These are phyloP conservation scores for Phyllosticta citrichinensis DNA, from an alignment of 2,329 filamentous ascomycete species.

Conservation along the genomic window DNA sequence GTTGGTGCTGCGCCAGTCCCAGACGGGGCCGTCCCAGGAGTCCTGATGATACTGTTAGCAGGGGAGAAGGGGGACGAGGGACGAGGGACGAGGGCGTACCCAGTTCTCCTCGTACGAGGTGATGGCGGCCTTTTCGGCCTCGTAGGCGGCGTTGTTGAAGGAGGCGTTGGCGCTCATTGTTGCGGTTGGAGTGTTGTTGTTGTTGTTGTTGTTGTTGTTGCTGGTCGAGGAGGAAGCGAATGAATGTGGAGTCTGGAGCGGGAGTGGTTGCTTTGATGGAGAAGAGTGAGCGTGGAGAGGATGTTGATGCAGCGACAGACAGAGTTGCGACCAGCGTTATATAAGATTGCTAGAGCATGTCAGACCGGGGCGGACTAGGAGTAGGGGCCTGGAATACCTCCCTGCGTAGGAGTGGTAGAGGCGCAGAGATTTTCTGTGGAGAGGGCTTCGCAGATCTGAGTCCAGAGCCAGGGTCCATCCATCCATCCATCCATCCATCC, in stretches of 20 bases:
- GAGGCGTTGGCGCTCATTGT: constrained; percentile 10
- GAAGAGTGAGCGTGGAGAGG: constrained; percentile 68
- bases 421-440: constrained; percentile 11
- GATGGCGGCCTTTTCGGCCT: constrained; percentile 16
- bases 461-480: background rate
- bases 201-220: background rate
- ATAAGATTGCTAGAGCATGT: background rate
- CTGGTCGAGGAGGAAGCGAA: background rate
- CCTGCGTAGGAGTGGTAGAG: background rate
- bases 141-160: constrained; percentile 15
- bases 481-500: background rate
- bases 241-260: background rate
- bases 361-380: background rate
- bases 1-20: constrained; percentile 10
- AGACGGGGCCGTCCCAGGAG: constrained; percentile 10
- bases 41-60: background rate
- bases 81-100: constrained; percentile 1
- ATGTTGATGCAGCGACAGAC: constrained; percentile 56
- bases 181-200: background rate
- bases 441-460: background rate
- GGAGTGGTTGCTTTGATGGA: constrained; percentile 40
- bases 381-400: constrained; percentile 4
- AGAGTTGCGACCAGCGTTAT: background rate
- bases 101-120: constrained; percentile 16
- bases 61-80: no score